These are phyloP conservation scores for Wickerhamomyces sydowiorum DNA, from an alignment of 805 yeast genomes.

Conservation along the genomic window DNA sequence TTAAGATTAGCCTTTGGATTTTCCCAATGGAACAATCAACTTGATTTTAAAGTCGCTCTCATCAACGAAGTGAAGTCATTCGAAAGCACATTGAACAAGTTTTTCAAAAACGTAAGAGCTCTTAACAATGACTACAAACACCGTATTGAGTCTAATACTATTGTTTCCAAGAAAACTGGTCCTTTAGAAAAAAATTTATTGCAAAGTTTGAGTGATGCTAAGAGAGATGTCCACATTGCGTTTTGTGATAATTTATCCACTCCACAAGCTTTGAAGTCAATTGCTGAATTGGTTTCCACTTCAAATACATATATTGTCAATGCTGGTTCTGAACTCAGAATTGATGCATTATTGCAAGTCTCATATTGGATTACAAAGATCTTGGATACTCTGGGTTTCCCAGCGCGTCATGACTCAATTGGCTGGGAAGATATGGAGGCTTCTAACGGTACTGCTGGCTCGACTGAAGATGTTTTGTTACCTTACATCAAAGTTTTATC, in stretches of 20 bases:
- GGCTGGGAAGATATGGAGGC: constrained; percentile 66
- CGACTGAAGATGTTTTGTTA: constrained; percentile 61
- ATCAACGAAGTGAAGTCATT: constrained; percentile 69
- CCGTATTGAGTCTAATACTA: constrained; percentile 38
- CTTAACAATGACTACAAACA: constrained; percentile 60
- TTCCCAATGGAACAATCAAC: constrained; percentile 86
- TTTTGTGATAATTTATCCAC: constrained; percentile 87
- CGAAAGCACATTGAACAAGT: constrained; percentile 73
- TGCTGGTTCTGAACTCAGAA: constrained; percentile 44
- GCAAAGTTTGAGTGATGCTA: constrained; percentile 42
- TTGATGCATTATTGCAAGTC: constrained; percentile 61
- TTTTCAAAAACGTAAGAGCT: constrained; percentile 85
- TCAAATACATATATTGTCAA: constrained; percentile 67
- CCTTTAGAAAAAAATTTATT: constrained; percentile 50
- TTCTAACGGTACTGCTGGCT: constrained; percentile 16
- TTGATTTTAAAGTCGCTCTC: constrained; percentile 85
- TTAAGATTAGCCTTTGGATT: constrained; percentile 86
- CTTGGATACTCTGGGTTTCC: constrained; percentile 70
- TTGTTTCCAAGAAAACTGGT: constrained; percentile 59
- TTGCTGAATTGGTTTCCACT: constrained; percentile 64
- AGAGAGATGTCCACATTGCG: constrained; percentile 60
- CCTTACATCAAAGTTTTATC: constrained; percentile 81
- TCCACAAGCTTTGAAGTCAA: constrained; percentile 60
- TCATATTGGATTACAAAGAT: constrained; percentile 70
- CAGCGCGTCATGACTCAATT: constrained; percentile 56